These are phyloP conservation scores for Scenedesmus sp. DNA, from an alignment of 163 green algal genomes.

Conservation along the genomic window DNA sequence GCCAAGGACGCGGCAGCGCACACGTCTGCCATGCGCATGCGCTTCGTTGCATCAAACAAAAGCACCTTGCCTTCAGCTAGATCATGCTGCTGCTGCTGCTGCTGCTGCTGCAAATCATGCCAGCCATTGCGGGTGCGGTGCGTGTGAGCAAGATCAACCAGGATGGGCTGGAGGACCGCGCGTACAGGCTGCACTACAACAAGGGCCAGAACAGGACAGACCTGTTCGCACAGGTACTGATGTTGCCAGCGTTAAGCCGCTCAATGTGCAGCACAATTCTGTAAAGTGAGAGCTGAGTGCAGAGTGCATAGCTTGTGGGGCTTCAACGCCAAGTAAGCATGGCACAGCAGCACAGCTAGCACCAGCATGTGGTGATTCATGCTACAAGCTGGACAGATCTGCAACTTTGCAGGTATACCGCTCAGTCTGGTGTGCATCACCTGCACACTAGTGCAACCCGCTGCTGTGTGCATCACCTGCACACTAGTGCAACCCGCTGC, in stretches of 20 bases:
- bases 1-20: no score
- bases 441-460: neutral
- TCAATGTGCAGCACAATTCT: neutral
- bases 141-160: conserved; percentile 42
- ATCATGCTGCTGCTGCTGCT: conserved; percentile 33
- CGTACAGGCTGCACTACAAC: conserved; percentile 77
- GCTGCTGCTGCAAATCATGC: no score
- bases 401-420: neutral
- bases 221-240: conserved; percentile 49
- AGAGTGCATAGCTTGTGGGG: no score
- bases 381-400: no score
- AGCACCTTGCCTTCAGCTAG: neutral
- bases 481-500: neutral
- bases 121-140: neutral
- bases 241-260: no score
- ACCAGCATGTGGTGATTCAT: no score
- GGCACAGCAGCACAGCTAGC: no score
- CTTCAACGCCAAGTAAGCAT: no score
- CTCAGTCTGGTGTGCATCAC: neutral
- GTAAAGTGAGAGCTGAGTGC: neutral
- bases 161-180: conserved; percentile 65
- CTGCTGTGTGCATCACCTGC: neutral
- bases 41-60: no score
- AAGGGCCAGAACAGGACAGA: conserved; percentile 64
- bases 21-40: no score